Base-by-base conservation (phyloP, 106 monocot genomes). In the Iris macrosiphon region DNA sequence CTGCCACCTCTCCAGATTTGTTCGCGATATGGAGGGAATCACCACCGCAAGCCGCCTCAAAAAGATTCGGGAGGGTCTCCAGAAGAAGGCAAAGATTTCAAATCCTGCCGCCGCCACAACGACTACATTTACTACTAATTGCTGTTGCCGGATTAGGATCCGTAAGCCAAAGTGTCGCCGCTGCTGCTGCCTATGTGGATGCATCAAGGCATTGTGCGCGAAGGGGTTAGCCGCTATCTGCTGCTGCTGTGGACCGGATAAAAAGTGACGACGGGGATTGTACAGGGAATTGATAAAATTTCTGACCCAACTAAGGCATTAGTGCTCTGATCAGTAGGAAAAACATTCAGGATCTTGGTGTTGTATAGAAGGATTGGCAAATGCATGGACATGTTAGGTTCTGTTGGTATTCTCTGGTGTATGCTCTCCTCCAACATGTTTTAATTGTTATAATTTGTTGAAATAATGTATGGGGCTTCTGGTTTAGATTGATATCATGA, bases 1-100 rank as follows among this genome's bases (percentile, higher is more conserved):
- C 11, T 58, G 76, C 32, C 89, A 89, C 45, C 66, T 89, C 0
- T 56, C 68, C 63, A 70, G 63, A 40, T 89, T 89, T 38, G 56
- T 80, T 45, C 65, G 61, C 7, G 89, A 89, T 7, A 89, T 89
- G 89, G 89, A 89, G 66, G 67, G 35, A 45, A 60, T 74, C 31
- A 83, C 83, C 51, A 83, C 89, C 0, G 70, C 69, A 7, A 63
- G 27, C 12, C 64, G 55, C 24, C 76, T 83, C 31, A 80, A 64
- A 40, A 89, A 83, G 59, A 83, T 89, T 27, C 69, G 74, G 3
- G 63, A 66, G 24, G 42, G 42, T 19, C 70, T 75, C 7, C 42
- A 53, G 13, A 65, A 45, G 16, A 45, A 49, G 19, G 17, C 16
- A 53, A 57, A 49, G 32, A 27, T 23, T 26, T 41, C 44, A 18